Conservation (phyloP, 139 green algal species). For the Micractinium sp. region DNA sequence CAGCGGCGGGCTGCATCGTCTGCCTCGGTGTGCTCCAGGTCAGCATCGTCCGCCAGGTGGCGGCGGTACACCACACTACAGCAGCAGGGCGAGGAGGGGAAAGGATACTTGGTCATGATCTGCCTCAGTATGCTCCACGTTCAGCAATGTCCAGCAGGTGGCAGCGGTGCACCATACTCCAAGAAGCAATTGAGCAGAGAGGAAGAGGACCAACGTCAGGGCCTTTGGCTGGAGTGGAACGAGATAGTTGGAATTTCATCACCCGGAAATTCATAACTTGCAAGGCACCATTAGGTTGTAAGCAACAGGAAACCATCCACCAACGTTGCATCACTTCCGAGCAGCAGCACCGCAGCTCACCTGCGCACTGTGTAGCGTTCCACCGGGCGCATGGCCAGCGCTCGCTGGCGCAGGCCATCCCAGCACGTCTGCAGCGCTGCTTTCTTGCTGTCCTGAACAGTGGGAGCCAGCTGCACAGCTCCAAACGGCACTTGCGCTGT, state of each 20-base stretch:
- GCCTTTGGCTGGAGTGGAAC: no score
- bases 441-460: constrained; percentile 11
- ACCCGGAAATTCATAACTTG: no score
- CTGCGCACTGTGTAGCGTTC: constrained; percentile 55
- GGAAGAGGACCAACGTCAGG: no score
- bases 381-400: constrained; percentile 46
- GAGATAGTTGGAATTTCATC: no score
- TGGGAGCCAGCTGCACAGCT: neutral
- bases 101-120: no score
- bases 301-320: no score
- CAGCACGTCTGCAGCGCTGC: constrained; percentile 40
- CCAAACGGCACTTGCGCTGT: neutral
- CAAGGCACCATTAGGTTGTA: no score
- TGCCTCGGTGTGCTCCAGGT: constrained; percentile 10
- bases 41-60: constrained; percentile 34
- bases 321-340: no score
- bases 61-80: constrained; percentile 51
- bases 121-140: no score
- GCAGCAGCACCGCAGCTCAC: neutral
- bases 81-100: neutral
- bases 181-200: no score
- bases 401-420: constrained; percentile 35
- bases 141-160: no score
- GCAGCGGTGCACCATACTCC: no score
- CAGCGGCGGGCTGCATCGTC: neutral